Evolutionary conservation across 2,329 filamentous ascomycete species (phyloP), one percentile per base, ranked within the genome.

Genomic region (Colletotrichum horii): DNA sequence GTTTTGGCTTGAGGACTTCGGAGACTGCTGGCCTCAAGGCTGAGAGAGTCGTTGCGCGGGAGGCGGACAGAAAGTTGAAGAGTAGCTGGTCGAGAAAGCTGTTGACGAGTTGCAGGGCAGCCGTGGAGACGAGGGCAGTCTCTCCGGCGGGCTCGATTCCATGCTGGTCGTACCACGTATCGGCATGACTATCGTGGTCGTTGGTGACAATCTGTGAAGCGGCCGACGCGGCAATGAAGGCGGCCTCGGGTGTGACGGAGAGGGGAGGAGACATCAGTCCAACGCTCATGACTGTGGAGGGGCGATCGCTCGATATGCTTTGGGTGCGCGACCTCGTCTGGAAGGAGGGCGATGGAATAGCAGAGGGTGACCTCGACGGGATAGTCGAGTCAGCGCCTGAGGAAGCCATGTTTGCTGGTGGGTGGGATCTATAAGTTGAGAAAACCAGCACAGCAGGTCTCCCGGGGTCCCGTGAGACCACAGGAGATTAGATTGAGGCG

Each of bases 161-260:
- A 78, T 94, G 90, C 77, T 94, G 90, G 80, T 94, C 92, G 80
- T 93, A 91, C 89, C 93, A 93, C 66, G 92, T 88, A 79, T 93
- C 91, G 74, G 93, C 90, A 81, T 94, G 93, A 78, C 91, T 92
- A 81, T 96, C 94, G 84, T 97, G 94, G 82, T 97, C 94, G 81
- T 96, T 95, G 74, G 95, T 96, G 79, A 98, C 93, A 77, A 98
- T 96, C 83, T 98, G 95, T 22, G 95, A 96, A 67, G 96, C 97
- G 74, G 96, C 95, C 61, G 95, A 94, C 36, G 92, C 89, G 62
- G 96, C 96, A 80, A 99, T 96, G 85, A 97, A 99, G 22, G 93
- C 94, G 34, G 97, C 93, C 78, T 94, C 89, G 12, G 96, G 97
- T 61, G 93, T 93, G 74, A 96, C 90, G 66, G 88, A 87, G 38